Conservation (phyloP, 371 early-diverging fungal genomes). For the Mucor racemosus region DNA sequence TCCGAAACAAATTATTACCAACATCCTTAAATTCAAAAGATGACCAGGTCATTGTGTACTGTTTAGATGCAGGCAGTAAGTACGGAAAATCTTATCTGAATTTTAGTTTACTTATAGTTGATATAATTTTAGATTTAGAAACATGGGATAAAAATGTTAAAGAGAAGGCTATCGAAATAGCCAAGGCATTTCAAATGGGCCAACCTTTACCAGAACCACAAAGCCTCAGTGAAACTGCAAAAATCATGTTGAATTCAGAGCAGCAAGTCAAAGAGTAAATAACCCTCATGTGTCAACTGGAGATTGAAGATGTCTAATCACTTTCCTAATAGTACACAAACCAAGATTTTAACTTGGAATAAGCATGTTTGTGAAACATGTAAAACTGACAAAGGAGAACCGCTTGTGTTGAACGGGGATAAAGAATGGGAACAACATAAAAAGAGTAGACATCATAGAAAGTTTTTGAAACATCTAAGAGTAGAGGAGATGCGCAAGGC, state of each 20-base stretch:
- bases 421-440: conserved; percentile 72
- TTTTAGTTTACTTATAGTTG: not conserved
- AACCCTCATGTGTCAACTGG: not conserved
- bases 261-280: conserved; percentile 37
- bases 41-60: conserved; percentile 58
- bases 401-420: conserved; percentile 70
- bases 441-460: conserved; percentile 65
- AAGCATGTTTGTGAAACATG: conserved; percentile 70
- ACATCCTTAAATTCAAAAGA: conserved; percentile 36
- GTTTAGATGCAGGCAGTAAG: conserved; percentile 82
- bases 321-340: conserved; percentile 41
- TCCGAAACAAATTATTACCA: conserved; percentile 82
- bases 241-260: conserved; percentile 38
- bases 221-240: conserved; percentile 39
- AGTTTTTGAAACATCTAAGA: conserved; percentile 36
- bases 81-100: not conserved
- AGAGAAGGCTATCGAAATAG: conserved; percentile 55
- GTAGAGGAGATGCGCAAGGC: conserved; percentile 25
- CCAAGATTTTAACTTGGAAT: conserved; percentile 64
- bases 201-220: conserved; percentile 47
- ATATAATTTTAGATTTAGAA: conserved; percentile 45
- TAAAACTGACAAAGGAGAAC: conserved; percentile 43
- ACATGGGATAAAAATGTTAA: conserved; percentile 62
- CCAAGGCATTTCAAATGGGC: conserved; percentile 43
- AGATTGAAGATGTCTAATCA: not conserved